Evolutionary conservation across 176 grass and related monocot species (phyloP).

Genomic region (Zizania latifolia): DNA sequence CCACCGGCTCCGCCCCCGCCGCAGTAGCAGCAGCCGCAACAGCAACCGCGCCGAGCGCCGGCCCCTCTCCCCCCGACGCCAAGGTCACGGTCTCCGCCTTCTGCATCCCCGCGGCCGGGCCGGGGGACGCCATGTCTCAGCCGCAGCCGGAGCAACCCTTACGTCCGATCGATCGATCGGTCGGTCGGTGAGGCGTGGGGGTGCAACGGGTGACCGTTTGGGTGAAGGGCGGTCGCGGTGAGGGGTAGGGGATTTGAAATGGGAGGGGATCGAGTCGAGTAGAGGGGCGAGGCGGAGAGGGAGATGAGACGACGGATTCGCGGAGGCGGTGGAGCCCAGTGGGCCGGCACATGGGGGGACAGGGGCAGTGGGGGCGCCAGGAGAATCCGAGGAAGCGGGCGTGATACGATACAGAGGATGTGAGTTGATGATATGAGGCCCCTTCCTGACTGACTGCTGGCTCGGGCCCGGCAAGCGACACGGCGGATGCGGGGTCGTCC

Average conservation of each 20-base stretch:
- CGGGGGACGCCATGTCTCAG: slow-evolving; percentile 46
- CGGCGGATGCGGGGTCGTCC: too few relatives aligned
- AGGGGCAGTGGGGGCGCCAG: slow-evolving; percentile 23
- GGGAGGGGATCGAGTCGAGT: background rate
- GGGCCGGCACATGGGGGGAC: slow-evolving; percentile 32
- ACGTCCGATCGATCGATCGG: slow-evolving; percentile 1
- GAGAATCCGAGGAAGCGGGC: slow-evolving; percentile 57
- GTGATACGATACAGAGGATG: slow-evolving; percentile 12
- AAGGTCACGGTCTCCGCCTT: too few relatives aligned
- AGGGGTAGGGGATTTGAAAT: slow-evolving; percentile 46
- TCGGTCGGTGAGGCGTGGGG: too few relatives aligned
- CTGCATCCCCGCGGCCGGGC: too few relatives aligned
- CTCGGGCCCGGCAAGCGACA: too few relatives aligned
- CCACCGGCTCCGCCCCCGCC: too few relatives aligned
- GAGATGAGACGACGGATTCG: background rate
- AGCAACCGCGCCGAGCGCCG: too few relatives aligned
- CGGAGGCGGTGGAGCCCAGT: slow-evolving; percentile 41
- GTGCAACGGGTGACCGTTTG: slow-evolving; percentile 62
- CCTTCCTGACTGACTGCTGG: too few relatives aligned
- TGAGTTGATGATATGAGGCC: too few relatives aligned
- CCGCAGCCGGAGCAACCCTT: background rate
- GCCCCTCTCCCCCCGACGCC: too few relatives aligned
- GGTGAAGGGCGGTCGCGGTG: slow-evolving; percentile 14
- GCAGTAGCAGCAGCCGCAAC: too few relatives aligned
- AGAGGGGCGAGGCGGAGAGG: background rate